Evolutionary conservation across 1,284 basidiomycete species (phyloP), one percentile per base, ranked within the genome.

Genomic region (Leccinum subrobustum): DNA sequence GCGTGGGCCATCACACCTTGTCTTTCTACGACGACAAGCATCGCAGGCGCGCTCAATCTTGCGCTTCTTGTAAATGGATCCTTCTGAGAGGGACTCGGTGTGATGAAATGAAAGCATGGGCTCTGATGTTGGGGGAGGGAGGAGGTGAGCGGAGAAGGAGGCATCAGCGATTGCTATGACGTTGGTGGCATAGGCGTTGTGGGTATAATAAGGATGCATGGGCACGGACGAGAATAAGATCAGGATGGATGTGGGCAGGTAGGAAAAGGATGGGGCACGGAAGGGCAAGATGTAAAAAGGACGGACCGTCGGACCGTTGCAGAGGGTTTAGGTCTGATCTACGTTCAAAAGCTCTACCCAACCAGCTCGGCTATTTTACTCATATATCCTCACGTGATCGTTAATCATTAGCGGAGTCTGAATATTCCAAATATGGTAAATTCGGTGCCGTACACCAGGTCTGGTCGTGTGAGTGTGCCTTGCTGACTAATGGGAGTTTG

Each of bases 11-110:
- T 91, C 88, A 66, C 89, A 91, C 68, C 83, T 84, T 29, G 84
- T 86, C 73, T 90, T 90, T 56, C 85, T 79, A 47, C 82, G 78
- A 9, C 88, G 79, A 70, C 88, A 90, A 52, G 80, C 81, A 69
- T 90, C 88, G 67, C 88, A 90, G n/a, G 88, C 87, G 29, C 88
- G 79, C 37, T 87, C 84, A n/a, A 83, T 76, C 70, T 83, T 86
- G 58, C 83, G 81, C 63, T 78, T 85, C 75, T 80, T 84, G 73
- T 62, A 68, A 14, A 62, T 14, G 1, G 68, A 31, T 4, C 65
- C 67, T 16, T 61, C 9, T 1, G 65, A 44, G 53, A 61, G 65
- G 0, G 53, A 54, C 0, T 60, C 56, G 0, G 64, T 0, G 12
- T 61, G 64, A 25, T 64, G 65, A 1, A 63, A 44, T 9, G 65